Base-by-base conservation (phyloP, 495 filamentous ascomycete genomes). In the Neurospora hispaniola region DNA sequence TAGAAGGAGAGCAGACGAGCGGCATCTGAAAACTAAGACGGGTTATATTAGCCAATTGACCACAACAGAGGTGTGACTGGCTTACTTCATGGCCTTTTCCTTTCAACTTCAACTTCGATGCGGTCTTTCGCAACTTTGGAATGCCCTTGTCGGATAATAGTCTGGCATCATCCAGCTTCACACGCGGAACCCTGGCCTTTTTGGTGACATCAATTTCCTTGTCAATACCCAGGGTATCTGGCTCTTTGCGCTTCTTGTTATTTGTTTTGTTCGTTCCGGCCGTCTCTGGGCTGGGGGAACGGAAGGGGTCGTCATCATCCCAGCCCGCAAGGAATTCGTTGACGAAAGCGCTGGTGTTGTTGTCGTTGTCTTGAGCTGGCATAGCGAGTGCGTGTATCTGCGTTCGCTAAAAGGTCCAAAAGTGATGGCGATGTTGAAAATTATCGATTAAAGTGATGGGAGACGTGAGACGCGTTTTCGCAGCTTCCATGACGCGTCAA, bases 71-170 rank as follows among this genome's bases (percentile, higher is more conserved):
- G 23, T n/a, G 14, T 18, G 23, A 27, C 2, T 4, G 69, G n/a
- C 35, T 41, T 82, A 96, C 94, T 86, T 98, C 96, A 78, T 98
- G 92, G 9, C 94, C 94, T 84, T 97, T 98, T 40, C 96, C 96
- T 79, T 93, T 96, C 73, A 97, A 90, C 75, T 86, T 92, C 35
- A 99, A 81, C 71, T 89, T 87, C 69, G 88, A 91, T 3, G 92
- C 89, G 76, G 88, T 89, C 69, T 85, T 86, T 68, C 92, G 88
- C 40, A 99, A 82, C 76, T 92, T 95, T 5, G 93, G 93, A 70
- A 98, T 93, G 7, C 96, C 96, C 27, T 88, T 84, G 68, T 90
- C 86, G 12, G 93, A 94, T 6, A 98, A 85, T 5, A 98, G 85
- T 74, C 92, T 93, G 73, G 82, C 79, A 75, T 97, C 94, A 78